Conservation (phyloP, 2,329 filamentous ascomycete species). For the Ophiostoma sp. region DNA sequence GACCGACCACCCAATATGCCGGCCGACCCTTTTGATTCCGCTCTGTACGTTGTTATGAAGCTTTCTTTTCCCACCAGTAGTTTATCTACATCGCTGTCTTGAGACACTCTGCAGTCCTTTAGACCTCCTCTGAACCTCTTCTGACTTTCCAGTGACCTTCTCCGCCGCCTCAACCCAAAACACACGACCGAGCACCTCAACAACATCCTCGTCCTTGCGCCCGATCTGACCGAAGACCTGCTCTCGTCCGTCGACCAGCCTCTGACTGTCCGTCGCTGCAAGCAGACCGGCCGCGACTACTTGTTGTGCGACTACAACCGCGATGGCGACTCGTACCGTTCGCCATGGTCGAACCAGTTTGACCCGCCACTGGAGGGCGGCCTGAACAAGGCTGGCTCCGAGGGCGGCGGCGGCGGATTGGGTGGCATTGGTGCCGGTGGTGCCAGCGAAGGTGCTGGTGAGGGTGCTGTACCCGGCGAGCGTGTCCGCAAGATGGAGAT, state of each 20-base stretch:
- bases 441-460: slow-evolving; percentile 62
- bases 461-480: slow-evolving; percentile 86
- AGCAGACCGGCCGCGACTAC: slow-evolving; percentile 88
- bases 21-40: slow-evolving; percentile 71
- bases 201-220: slow-evolving; percentile 82
- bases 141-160: slow-evolving; percentile 71
- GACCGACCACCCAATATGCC: slow-evolving; percentile 34
- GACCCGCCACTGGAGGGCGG: slow-evolving; percentile 76
- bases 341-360: slow-evolving; percentile 99
- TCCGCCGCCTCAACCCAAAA: slow-evolving; percentile 94
- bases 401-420: slow-evolving; percentile 49
- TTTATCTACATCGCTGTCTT: background rate
- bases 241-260: slow-evolving; percentile 97
- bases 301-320: slow-evolving; percentile 99
- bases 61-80: background rate
- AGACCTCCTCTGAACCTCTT: background rate
- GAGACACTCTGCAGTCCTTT: slow-evolving; percentile 8
- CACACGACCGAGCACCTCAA: slow-evolving; percentile 86
- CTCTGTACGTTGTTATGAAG: slow-evolving; percentile 58
- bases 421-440: slow-evolving; percentile 52
- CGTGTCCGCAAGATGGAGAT: slow-evolving; percentile 91
- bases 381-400: slow-evolving; percentile 29
- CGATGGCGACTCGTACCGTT: slow-evolving; percentile 95
- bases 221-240: slow-evolving; percentile 93
- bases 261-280: slow-evolving; percentile 80